Base-by-base conservation (phyloP, 2,329 filamentous ascomycete species). In the Stachybotrys chartarum region DNA sequence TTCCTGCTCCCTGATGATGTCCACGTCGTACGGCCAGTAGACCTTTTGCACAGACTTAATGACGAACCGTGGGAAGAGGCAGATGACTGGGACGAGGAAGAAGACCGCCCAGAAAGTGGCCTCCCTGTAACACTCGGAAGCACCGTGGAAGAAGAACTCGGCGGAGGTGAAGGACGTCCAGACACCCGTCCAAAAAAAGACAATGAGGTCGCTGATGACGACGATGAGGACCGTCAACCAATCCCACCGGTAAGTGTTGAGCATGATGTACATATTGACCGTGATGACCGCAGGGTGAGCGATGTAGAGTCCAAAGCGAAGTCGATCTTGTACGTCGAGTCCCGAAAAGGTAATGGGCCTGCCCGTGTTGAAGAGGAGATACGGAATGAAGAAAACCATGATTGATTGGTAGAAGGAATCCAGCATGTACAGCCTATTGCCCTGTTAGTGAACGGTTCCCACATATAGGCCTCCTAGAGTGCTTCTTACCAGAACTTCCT, bases 161-260 rank as follows among this genome's bases (percentile, higher is more conserved):
- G 81, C 73, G 53, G 71, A 77, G 6, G 73, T 76, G 45, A 75
- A 75, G 4, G 78, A 71, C 0, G 81, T 81, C 74, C 95, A 99
- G 44, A 96, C 81, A 32, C 91, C 94, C 6, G 94, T 97, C 91
- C 94, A 97, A 75, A 96, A 88, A 78, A 91, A 99, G 66, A 97
- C 84, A 64, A 97, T 83, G 32, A 97, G 70, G 59, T 88, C 88
- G 73, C 91, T 96, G 70, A 97, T 81, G 30, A 74, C 73, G 53
- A 95, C 87, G 59, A 97, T 87, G 57, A 96, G 76, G 24, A 92
- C 73, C 74, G 95, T 95, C 65, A 99, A 78, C 93, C 93, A 99
- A 70, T 99, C 94, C 94, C 94, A 99, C 58, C 93, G 85, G 72
- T 96, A 97, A 1, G 90, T 95, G 73, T 99, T 99, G 75, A 97